Evolutionary conservation across 352 stramenopile species (phyloP), one percentile per base, ranked within the genome.

Genomic region (Globisporangium spinosum): DNA sequence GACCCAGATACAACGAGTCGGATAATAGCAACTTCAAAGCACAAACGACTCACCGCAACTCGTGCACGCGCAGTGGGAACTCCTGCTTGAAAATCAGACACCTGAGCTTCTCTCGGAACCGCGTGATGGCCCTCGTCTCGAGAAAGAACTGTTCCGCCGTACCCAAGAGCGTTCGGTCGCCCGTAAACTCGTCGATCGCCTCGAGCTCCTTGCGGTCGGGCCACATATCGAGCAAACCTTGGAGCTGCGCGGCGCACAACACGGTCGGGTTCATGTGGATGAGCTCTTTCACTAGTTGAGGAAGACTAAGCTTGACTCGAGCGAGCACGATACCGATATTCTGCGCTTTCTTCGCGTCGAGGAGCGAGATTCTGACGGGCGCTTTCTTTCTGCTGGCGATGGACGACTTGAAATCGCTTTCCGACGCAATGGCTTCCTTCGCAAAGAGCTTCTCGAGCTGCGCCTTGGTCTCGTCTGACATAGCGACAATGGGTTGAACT

Each of bases 291-390:
- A 82, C 83, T 7, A 95, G 72, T 59, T 90, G 68, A 0, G 75
- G 67, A 56, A 92, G 90, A 8, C 67, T 70, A 0, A 82, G 66
- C 74, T 92, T 93, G 62, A 95, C 76, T 57, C 85, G 80, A 12
- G 87, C 87, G 17, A 95, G 73, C 12, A 82, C 85, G 59, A 94
- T 94, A 2, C 81, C 78, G 62, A 95, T 91, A 60, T 95, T 94
- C 63, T 94, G 87, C 15, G 86, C 89, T 67, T 94, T 95, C 68
- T 95, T 95, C 69, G 83, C 78, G 58, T 94, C 84, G 61, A 95
- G 79, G 47, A 94, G 72, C 22, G 82, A 77, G 51, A 91, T 76
- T 20, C 43, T 65, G 3, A 59, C 54, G 2, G 64, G 55, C 12
- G 57, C n/a, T 17, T 17, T 51, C 43, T 43, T 17, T 12, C 25